Base-by-base conservation (phyloP, 1,284 basidiomycete genomes). In the Trichosporon sp. region DNA sequence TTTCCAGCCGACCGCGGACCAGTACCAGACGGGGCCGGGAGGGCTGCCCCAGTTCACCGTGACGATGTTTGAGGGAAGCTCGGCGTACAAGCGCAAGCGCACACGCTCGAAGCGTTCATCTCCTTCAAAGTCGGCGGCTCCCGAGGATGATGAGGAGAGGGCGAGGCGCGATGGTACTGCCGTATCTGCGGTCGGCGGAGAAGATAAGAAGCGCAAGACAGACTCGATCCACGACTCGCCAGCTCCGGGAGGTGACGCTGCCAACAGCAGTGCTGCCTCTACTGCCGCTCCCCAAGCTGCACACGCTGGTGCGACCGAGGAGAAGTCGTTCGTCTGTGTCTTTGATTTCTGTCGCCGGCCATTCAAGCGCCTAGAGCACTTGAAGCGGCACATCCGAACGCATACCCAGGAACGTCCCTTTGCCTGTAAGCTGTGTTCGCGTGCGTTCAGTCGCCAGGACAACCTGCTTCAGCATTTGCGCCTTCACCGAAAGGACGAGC, bases 321-420 rank as follows among this genome's bases (percentile, higher is more conserved):
- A 66, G 46, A 66, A 66, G 60, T 57, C 63, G 19, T 70, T 66
- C 40, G 65, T 66, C 13, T 70, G 69, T 23, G 64, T 66, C 10
- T 68, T 69, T 31, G 69, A 70, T 32, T 70, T 70, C 7, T 95
- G 92, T 75, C 87, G 88, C 4, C 83, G 89, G 66, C 81, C 89
- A 66, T 95, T 94, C 86, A 93, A 92, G 83, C 86, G 91, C 8
- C 86, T 89, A 82, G 92, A 95, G 75, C 91, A 95, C 74, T 83
- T 95, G 69, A 90, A 90, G 80, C 82, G 91, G 44, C 92, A 95
- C 78, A 81, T 92, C 34, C 85, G 91, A 61, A 92, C 91, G n/a
- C 92, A 95, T 75, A 93, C 91, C 4, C 85, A 90, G 83, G 92
- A 94, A 78, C 83, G 88, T 54, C 92, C 92, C 0, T 93, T 86